These are phyloP conservation scores for Brassica hybrid DNA, from an alignment of 441 rosid species.

Conservation along the genomic window DNA sequence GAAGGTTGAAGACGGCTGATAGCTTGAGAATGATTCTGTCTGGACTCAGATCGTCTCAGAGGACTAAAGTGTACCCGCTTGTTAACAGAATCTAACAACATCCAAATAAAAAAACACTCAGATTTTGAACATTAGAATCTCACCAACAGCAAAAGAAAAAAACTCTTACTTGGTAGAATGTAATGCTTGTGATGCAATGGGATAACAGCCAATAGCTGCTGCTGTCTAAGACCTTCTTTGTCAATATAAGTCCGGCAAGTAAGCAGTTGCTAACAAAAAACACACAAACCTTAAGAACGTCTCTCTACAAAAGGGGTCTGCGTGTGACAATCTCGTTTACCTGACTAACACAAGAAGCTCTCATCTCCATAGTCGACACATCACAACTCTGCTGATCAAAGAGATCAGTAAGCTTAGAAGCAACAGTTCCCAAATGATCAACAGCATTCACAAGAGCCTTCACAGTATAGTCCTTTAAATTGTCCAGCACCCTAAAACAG, in stretches of 20 bases:
- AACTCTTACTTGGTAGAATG: slow-evolving; percentile 84
- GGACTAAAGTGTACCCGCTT: slow-evolving; percentile 98
- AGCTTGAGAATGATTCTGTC: slow-evolving; percentile 71
- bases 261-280: slow-evolving; percentile 69
- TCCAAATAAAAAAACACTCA: slow-evolving; percentile 24
- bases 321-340: slow-evolving; percentile 45
- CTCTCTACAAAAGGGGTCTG: not conserved
- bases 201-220: slow-evolving; percentile 80
- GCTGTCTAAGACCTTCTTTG: slow-evolving; percentile 90
- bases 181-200: slow-evolving; percentile 97
- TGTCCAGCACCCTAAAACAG: slow-evolving; percentile 82
- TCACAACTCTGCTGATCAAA: slow-evolving; percentile 87
- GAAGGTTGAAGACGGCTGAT: slow-evolving; percentile 83
- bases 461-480: slow-evolving; percentile 93
- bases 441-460: slow-evolving; percentile 95
- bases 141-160: slow-evolving; percentile 5
- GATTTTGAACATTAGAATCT: not conserved
- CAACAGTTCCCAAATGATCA: slow-evolving; percentile 98
- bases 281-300: too few relatives aligned
- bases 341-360: slow-evolving; percentile 81
- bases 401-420: slow-evolving; percentile 93
- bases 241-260: slow-evolving; percentile 76
- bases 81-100: slow-evolving; percentile 73
- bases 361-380: slow-evolving; percentile 70
- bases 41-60: slow-evolving; percentile 63